phyloP scores from a whole-genome alignment of 192 early-diverging fungal genomes.

The Coemansia pectinata region DNA sequence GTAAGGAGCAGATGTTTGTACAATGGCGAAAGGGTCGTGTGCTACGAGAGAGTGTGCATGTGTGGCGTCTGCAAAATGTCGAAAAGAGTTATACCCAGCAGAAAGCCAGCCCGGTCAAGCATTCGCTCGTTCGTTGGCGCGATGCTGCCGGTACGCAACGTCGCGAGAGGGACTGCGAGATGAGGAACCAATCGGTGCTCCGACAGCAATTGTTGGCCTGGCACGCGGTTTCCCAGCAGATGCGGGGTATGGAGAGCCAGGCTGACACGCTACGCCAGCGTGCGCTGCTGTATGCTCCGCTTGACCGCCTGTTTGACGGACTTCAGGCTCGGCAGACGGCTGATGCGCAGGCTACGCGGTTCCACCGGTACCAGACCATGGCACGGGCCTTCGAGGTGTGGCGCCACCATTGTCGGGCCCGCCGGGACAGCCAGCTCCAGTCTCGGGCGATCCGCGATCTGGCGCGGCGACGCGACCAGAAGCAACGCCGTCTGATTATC shows the following conservation, averaged over 20 bases:
- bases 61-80: slow-evolving; percentile 8
- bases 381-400: not conserved
- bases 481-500: slow-evolving; percentile 27
- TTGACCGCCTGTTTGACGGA: not conserved
- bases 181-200: not conserved
- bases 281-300: not conserved
- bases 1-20: not conserved
- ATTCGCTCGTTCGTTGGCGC: slow-evolving; percentile 11
- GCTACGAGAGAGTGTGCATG: not conserved
- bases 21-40: not conserved
- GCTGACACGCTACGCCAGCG: slow-evolving; percentile 22
- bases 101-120: not conserved
- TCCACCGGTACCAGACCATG: not conserved
- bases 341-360: not conserved
- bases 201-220: not conserved
- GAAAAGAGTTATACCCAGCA: not conserved
- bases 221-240: not conserved
- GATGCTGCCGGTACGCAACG: slow-evolving; percentile 9
- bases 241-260: not conserved
- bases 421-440: slow-evolving; percentile 22
- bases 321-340: not conserved
- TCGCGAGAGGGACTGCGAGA: not conserved
- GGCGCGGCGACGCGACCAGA: slow-evolving; percentile 18
- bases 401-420: slow-evolving; percentile 1
- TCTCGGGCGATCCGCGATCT: slow-evolving; percentile 36